Evolutionary conservation across 2,329 filamentous ascomycete genomes (phyloP).

Genomic region (Cladophialophora chaetospira): DNA sequence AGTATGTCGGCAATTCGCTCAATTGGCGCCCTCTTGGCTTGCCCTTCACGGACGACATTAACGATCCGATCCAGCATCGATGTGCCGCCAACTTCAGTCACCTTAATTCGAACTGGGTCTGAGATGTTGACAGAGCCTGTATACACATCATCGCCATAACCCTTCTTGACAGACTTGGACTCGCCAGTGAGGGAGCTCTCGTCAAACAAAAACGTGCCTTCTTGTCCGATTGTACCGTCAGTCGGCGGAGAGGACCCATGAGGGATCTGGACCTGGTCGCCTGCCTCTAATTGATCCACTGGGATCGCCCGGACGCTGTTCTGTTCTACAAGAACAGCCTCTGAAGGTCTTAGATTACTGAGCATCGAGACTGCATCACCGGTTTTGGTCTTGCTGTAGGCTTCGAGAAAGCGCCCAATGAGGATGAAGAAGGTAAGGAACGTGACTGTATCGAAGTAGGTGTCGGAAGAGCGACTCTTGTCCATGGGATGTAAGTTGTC

Average conservation of each 20-base stretch:
- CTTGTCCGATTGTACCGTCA: slow-evolving; percentile 65
- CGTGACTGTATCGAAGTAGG: slow-evolving; percentile 90
- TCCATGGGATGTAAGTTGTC: slow-evolving; percentile 19
- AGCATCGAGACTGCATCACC: slow-evolving; percentile 82
- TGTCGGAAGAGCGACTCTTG: slow-evolving; percentile 32
- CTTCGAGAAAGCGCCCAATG: slow-evolving; percentile 62
- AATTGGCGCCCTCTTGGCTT: slow-evolving; percentile 51
- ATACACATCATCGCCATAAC: slow-evolving; percentile 45
- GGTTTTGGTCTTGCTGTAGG: slow-evolving; percentile 88
- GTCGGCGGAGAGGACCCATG: slow-evolving; percentile 82
- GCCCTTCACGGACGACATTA: slow-evolving; percentile 51
- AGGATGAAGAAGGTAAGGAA: slow-evolving; percentile 89
- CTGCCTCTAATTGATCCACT: slow-evolving; percentile 72
- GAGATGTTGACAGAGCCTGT: slow-evolving; percentile 52
- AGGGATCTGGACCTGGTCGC: slow-evolving; percentile 72
- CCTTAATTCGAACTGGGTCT: slow-evolving; percentile 46
- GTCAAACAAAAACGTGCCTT: slow-evolving; percentile 71
- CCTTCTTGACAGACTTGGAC: slow-evolving; percentile 49
- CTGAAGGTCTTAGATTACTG: slow-evolving; percentile 73
- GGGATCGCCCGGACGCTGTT: slow-evolving; percentile 48
- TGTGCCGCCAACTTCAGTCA: slow-evolving; percentile 49
- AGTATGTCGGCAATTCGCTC: slow-evolving; percentile 51
- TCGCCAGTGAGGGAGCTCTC: slow-evolving; percentile 80
- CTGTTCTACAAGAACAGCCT: slow-evolving; percentile 66
- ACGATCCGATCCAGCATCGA: slow-evolving; percentile 56